Evolutionary conservation across 2,329 filamentous ascomycete genomes (phyloP), one percentile per base, ranked within the genome.

Genomic region (Alternaria brassicae): DNA sequence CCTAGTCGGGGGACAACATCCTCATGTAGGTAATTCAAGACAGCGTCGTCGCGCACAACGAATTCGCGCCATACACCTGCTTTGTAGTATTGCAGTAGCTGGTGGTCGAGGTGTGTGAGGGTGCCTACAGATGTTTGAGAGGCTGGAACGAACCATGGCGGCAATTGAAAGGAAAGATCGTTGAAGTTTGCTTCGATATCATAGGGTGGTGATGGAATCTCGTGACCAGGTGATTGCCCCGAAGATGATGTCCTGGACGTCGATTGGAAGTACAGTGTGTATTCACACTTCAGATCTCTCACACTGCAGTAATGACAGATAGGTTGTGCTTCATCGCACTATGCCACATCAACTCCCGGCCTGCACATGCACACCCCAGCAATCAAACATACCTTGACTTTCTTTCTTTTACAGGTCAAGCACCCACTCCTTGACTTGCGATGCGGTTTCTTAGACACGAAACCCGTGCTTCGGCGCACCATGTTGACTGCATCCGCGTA

Each of bases 281-380:
- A 76, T 50, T 67, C 58, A 53, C 74, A 77, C 4, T 60, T 53
- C 12, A 74, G 10, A 10, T 64, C 65, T 10, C 74, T 63, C 27
- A 69, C 39, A 6, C 51, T 51, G 50, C 74, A 77, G 44, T 77
- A 77, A 7, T 54, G 53, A 53, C 74, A 77, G 8, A 15, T 17
- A 25, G 72, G 74, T 15, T 66, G 65, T 5, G 37, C 23, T 56
- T 77, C 73, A 62, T 77, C 72, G 50, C 74, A 77, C 74, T 77
- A 34, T 9, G 10, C 30, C 6, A 32, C 0, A 49, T 62, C 28
- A 65, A 12, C 56, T 17, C 13, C 1, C 27, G n/a, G 10, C 6
- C 27, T n/a, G 13, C 1, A 39, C 44, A n/a, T 17, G 7, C 4
- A 15, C 23, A 12, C 4, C 12, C 8, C 40, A 1, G 10, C 1